These are phyloP conservation scores for Prosopis cineraria DNA, from an alignment of 306 rosid species.

Conservation along the genomic window DNA sequence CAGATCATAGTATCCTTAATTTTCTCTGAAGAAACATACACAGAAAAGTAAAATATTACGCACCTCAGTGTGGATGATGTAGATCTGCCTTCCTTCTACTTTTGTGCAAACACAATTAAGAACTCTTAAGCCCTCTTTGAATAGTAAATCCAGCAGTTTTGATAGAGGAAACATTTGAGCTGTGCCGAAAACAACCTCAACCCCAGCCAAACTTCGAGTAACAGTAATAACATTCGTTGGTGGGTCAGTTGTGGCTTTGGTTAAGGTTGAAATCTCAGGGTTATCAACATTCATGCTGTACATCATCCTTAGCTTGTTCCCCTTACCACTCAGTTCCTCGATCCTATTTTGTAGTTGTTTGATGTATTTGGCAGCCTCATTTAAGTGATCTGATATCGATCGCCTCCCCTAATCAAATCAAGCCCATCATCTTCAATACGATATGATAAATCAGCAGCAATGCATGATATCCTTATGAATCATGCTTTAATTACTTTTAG, in stretches of 20 bases:
- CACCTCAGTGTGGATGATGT: slow-evolving; percentile 38
- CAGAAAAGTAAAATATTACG: neutral
- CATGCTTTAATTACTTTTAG: neutral
- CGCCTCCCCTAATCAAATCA: slow-evolving; percentile 54
- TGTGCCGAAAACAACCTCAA: slow-evolving; percentile 36
- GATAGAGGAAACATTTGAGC: slow-evolving; percentile 34
- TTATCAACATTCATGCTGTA: slow-evolving; percentile 21
- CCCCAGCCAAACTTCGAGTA: slow-evolving; percentile 26
- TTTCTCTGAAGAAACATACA: neutral
- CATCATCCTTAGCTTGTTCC: slow-evolving; percentile 32
- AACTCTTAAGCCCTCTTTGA: slow-evolving; percentile 43
- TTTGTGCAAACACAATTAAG: slow-evolving; percentile 37
- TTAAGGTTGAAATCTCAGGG: slow-evolving; percentile 23
- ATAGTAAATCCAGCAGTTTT: slow-evolving; percentile 34
- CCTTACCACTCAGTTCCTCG: slow-evolving; percentile 32
- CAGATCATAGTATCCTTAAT: neutral
- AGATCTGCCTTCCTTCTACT: slow-evolving; percentile 30
- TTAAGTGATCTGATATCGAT: slow-evolving; percentile 45
- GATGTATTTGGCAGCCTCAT: slow-evolving; percentile 53
- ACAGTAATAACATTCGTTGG: slow-evolving; percentile 2
- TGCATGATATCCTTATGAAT: neutral
- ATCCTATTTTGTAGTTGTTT: slow-evolving; percentile 39
- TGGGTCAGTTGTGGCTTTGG: neutral
- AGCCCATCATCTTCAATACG: neutral
- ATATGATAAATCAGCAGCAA: neutral